A percentile compares a stretch with the other conserved stretches of the same genome.
phyloP scores from a whole-genome alignment of 1,284 basidiomycete species.

The Bjerkandera adusta region DNA sequence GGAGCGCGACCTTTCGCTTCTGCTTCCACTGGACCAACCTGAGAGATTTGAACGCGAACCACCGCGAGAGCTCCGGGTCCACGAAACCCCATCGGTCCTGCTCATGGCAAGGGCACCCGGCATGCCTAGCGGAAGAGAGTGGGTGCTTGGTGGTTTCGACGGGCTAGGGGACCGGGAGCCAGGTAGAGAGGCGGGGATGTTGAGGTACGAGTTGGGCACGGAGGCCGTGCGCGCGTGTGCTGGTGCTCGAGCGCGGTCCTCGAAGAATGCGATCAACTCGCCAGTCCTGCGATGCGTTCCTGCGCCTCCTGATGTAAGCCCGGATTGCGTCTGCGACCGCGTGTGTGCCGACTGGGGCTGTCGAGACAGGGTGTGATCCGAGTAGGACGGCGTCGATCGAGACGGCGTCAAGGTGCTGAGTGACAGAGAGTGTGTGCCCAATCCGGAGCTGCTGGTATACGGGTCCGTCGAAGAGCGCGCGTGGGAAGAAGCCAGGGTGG shows the following conservation, averaged over 20 bases:
- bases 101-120: not conserved
- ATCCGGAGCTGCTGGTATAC: too few species aligned
- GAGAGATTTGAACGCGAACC: slow-evolving; percentile 2
- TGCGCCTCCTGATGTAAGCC: too few species aligned
- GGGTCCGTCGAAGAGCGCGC: slow-evolving; percentile 5
- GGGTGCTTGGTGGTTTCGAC: slow-evolving; percentile 2
- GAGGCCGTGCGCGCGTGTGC: not conserved
- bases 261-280: slow-evolving; percentile 11
- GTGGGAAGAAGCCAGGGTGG: not conserved
- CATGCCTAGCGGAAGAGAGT: not conserved
- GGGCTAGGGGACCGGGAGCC: too few species aligned
- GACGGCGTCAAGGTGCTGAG: too few species aligned
- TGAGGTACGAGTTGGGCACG: not conserved
- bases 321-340: too few species aligned
- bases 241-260: slow-evolving; percentile 2
- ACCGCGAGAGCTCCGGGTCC: not conserved
- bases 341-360: too few species aligned
- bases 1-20: not conserved
- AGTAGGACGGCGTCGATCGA: too few species aligned
- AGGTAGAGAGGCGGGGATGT: too few species aligned
- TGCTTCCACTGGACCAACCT: slow-evolving; percentile 7
- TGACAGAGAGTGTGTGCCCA: too few species aligned
- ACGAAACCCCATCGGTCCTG: not conserved
- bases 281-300: slow-evolving; percentile 7
- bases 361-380: too few species aligned